Percentiles rank a stretch among this genome's conserved stretches.
phyloP scores from a whole-genome alignment of 169 alveolate genomes.

The Plasmodium falciparum region DNA sequence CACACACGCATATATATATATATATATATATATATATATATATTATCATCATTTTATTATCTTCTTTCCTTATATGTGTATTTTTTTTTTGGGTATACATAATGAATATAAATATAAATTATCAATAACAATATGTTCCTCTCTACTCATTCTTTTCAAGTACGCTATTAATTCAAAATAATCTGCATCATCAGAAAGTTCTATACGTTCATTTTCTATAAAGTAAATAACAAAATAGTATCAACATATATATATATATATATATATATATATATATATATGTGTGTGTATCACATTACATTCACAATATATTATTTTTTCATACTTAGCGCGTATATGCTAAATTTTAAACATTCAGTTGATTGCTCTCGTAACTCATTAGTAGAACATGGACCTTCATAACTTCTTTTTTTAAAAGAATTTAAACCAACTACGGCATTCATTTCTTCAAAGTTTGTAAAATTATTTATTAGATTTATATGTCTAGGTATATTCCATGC shows the following conservation, averaged over 20 bases:
- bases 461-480: constrained; percentile 36
- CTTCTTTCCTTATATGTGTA: background rate
- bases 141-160: constrained; percentile 36
- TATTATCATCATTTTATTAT: too few species aligned
- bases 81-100: constrained; percentile 20
- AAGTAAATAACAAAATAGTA: background rate
- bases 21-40: too few species aligned
- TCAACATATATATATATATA: background rate
- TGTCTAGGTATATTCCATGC: constrained; percentile 68
- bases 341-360: constrained; percentile 33
- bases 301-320: background rate
- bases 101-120: constrained; percentile 23
- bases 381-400: constrained; percentile 27
- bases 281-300: background rate
- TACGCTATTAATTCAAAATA: constrained; percentile 53
- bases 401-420: constrained; percentile 21
- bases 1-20: too few species aligned
- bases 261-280: background rate
- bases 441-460: constrained; percentile 28
- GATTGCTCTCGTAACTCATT: background rate
- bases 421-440: constrained; percentile 28
- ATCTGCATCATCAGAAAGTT: constrained; percentile 69
- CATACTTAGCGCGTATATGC: constrained; percentile 61
- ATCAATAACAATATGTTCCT: constrained; percentile 21
- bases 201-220: constrained; percentile 42